phyloP scores from a whole-genome alignment of 2,329 filamentous ascomycete species.

The Sordariomycetes sp. region DNA sequence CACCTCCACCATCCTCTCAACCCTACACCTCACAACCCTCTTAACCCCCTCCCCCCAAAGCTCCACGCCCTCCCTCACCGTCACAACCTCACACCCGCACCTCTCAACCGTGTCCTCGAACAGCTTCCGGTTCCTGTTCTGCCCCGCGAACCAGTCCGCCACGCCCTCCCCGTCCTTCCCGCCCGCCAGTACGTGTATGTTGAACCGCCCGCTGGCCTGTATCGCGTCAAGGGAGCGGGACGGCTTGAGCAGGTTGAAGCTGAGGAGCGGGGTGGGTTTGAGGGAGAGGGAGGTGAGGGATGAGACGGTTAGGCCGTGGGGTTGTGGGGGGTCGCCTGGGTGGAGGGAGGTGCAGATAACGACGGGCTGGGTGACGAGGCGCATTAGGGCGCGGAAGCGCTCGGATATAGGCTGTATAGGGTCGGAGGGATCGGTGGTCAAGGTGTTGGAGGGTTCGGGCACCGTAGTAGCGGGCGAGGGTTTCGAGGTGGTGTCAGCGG shows the following conservation, averaged over 20 bases:
- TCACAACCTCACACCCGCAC: slow-evolving; percentile 8
- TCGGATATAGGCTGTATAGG: slow-evolving; percentile 20
- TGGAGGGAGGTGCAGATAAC: slow-evolving; percentile 42
- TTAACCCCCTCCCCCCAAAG: slow-evolving; percentile 41
- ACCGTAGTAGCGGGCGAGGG: neutral
- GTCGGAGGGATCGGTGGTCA: neutral
- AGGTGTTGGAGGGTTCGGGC: neutral
- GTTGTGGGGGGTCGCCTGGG: slow-evolving; percentile 9
- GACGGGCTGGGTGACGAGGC: slow-evolving; percentile 40
- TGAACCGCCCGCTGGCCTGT: slow-evolving; percentile 30
- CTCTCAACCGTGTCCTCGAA: slow-evolving; percentile 23
- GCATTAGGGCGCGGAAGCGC: slow-evolving; percentile 41
- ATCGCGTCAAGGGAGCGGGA: slow-evolving; percentile 46
- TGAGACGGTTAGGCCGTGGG: slow-evolving; percentile 48
- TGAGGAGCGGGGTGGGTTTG: slow-evolving; percentile 32
- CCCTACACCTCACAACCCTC: slow-evolving; percentile 31
- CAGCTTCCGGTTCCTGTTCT: slow-evolving; percentile 28
- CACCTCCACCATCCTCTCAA: slow-evolving; percentile 30
- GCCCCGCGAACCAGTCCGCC: slow-evolving; percentile 40
- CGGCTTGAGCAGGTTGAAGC: slow-evolving; percentile 46
- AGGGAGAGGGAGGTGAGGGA: slow-evolving; percentile 47
- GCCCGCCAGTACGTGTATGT: slow-evolving; percentile 42
- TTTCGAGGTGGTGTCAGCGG: neutral
- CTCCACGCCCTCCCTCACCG: slow-evolving; percentile 23
- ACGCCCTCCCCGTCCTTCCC: slow-evolving; percentile 34